phyloP scores from a whole-genome alignment of 2,329 filamentous ascomycete species.

The Juglanconis sp. region DNA sequence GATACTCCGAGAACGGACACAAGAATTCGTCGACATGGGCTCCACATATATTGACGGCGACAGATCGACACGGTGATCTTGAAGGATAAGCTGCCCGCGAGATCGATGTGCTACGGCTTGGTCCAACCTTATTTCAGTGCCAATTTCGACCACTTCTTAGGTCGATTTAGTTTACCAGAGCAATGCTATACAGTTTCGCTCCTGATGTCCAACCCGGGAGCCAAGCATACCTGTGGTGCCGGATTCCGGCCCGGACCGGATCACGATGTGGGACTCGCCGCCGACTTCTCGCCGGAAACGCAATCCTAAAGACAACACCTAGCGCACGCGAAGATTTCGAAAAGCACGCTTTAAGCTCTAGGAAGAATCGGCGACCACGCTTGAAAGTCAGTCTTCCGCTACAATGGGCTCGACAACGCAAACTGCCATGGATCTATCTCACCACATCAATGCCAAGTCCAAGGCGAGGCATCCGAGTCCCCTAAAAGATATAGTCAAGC shows the following conservation, averaged over 20 bases:
- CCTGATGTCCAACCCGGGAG: too few species aligned
- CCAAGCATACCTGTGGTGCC: background rate
- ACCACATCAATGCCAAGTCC: conserved; percentile 30
- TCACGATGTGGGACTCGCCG: background rate
- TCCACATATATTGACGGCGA: too few species aligned
- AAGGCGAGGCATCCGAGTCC: conserved; percentile 28
- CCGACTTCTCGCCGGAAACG: background rate
- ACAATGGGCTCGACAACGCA: background rate
- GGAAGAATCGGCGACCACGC: background rate
- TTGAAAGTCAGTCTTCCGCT: background rate
- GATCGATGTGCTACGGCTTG: too few species aligned
- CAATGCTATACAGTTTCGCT: too few species aligned
- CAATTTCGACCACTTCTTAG: too few species aligned
- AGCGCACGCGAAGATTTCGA: background rate
- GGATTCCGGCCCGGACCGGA: background rate
- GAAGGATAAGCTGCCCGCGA: too few species aligned
- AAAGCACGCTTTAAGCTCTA: background rate
- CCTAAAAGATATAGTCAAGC: conserved; percentile 32
- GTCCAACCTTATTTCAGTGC: too few species aligned
- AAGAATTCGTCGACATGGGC: too few species aligned
- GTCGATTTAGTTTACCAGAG: too few species aligned
- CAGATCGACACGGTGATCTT: too few species aligned
- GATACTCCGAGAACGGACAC: too few species aligned
- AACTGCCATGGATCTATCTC: conserved; percentile 22
- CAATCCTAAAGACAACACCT: background rate